A percentile compares a stretch with the other conserved stretches of the same genome.
phyloP scores from a whole-genome alignment of 129 eudicot genomes.

The Escallonia rubra region DNA sequence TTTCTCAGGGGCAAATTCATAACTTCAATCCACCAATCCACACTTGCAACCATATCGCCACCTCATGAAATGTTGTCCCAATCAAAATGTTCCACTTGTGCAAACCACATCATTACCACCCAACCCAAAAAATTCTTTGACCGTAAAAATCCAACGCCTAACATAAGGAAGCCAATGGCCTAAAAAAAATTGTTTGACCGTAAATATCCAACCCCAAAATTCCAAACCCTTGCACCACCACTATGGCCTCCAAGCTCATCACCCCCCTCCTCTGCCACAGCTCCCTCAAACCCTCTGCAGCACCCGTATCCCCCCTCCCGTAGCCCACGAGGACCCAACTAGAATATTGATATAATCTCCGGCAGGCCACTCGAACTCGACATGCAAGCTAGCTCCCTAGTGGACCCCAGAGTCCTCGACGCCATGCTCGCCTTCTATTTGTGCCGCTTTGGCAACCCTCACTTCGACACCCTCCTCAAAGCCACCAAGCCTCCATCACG shows the following conservation, averaged over 20 bases:
- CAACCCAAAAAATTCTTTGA: too few relatives aligned
- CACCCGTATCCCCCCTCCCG: conserved; percentile 5
- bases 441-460: conserved; percentile 52
- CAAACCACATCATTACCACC: too few relatives aligned
- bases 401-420: conserved; percentile 54
- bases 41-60: too few relatives aligned
- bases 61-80: too few relatives aligned
- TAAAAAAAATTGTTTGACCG: too few relatives aligned
- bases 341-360: conserved; percentile 32
- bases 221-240: too few relatives aligned
- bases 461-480: conserved; percentile 48
- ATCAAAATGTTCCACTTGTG: too few relatives aligned
- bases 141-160: too few relatives aligned
- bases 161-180: too few relatives aligned
- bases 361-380: conserved; percentile 56
- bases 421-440: conserved; percentile 51
- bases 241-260: conserved; percentile 26
- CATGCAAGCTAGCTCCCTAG: conserved; percentile 51
- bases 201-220: too few relatives aligned
- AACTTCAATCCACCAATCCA: too few relatives aligned
- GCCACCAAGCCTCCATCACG: background rate
- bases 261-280: conserved; percentile 12
- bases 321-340: conserved; percentile 12
- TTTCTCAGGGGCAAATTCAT: too few relatives aligned
- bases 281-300: background rate